Evolutionary conservation across 2,329 filamentous ascomycete species (phyloP).

Genomic region (Aspergillus sp.): DNA sequence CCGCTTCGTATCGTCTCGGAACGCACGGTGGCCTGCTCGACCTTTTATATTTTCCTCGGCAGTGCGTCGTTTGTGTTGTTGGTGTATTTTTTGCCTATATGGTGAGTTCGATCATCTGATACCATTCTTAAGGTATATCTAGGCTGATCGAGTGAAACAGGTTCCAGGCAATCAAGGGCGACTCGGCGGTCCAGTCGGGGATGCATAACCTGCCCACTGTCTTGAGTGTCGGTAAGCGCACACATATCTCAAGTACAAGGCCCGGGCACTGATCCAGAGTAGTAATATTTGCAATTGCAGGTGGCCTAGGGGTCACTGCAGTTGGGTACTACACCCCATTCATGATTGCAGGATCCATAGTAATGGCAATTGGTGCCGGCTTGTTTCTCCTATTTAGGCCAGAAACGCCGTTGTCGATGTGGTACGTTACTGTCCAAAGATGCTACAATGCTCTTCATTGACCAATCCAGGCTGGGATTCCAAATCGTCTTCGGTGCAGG

Average conservation of each 20-base stretch:
- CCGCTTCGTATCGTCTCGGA: conserved; percentile 8
- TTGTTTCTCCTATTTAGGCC: background rate
- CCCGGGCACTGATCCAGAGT: no score
- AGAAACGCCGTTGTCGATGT: background rate
- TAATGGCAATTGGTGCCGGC: background rate
- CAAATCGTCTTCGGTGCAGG: conserved; percentile 8
- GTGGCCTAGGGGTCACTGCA: conserved; percentile 1
- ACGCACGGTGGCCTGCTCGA: conserved; percentile 7
- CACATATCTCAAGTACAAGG: no score
- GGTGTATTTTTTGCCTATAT: conserved; percentile 16
- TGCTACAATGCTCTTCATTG: no score
- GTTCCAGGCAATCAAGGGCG: conserved; percentile 12
- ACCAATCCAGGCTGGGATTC: conserved; percentile 1
- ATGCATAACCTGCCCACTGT: conserved; percentile 5
- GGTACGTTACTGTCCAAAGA: background rate
- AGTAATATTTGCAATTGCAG: conserved; percentile 10
- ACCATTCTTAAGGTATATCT: background rate
- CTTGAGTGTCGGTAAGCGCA: conserved; percentile 4
- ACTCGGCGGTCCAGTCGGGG: background rate
- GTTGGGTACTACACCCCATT: conserved; percentile 5
- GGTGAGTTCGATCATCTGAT: background rate
- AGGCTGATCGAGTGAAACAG: background rate
- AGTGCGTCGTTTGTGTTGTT: conserved; percentile 6
- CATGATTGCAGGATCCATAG: conserved; percentile 1
- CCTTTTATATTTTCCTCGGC: conserved; percentile 4